Evolutionary conservation across 768 basidiomycete species (phyloP), one percentile per base, ranked within the genome.

Genomic region (Phlebiopsis gigantea): DNA sequence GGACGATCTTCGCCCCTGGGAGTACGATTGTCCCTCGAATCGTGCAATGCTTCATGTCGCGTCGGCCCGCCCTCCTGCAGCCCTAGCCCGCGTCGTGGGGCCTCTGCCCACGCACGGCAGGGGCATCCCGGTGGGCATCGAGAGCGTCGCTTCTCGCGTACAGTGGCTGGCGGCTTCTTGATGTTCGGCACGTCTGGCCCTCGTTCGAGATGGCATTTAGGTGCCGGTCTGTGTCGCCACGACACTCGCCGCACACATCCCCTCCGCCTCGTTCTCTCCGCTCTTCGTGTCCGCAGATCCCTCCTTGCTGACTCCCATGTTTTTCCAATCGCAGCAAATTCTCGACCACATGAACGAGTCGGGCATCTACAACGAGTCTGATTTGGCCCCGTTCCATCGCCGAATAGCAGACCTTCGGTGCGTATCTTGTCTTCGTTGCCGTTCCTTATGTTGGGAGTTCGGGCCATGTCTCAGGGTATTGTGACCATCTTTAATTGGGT

Each of bases 291-390:
- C 28, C 28, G 34, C 31, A 41, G 34, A 39, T 34, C 31, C 19
- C 28, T 19, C 3, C 17, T 12, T 4, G 31, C 31, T 51, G 34
- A 51, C 30, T 24, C 21, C 6, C 49, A 43, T 52, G 25, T 15
- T 53, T 39, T 28, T 21, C 63, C 24, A 1, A 19, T 57, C 57
- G 57, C 75, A 96, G 92, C 89, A 94, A 93, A 88, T 97, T 34
- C 79, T 96, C 46, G 86, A 88, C 68, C 92, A 95, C 68, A 90
- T 98, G 88, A 90, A 94, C 71, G 97, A 99, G 69, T 93, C 92
- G 1, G 88, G 88, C 5, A 87, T 93, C 45, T 98, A 98, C 72
- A 98, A 93, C 62, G 91, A 94, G 66, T 74, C 85, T 22, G 93
- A 97, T 73, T 85, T 98, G 28, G 79, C 79, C 26, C 94, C 97